phyloP scores from a whole-genome alignment of 345 rosid species.

The Angophora floribunda region DNA sequence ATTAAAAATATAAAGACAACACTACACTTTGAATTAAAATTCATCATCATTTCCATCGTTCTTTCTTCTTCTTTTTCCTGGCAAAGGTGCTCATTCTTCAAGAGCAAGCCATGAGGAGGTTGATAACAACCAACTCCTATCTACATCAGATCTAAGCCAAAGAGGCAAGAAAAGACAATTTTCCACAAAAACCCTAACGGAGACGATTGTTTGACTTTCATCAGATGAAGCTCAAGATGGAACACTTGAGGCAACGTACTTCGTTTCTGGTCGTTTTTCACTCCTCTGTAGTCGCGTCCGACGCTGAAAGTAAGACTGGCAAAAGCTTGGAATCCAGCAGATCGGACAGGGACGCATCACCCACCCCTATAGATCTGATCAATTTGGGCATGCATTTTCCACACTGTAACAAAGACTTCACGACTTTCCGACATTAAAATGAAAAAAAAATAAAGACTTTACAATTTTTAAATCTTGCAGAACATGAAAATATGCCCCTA shows the following conservation, averaged over 20 bases:
- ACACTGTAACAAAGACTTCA: not conserved
- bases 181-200: not conserved
- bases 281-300: not conserved
- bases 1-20: fast-evolving
- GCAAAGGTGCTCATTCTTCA: not conserved
- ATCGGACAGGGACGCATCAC: not conserved
- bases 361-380: not conserved
- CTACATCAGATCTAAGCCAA: not conserved
- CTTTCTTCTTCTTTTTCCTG: no score
- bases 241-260: not conserved
- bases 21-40: fast-evolving
- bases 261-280: not conserved
- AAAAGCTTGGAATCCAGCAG: not conserved
- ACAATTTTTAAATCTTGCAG: not conserved
- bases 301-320: not conserved
- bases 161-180: not conserved
- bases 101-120: not conserved
- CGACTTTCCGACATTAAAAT: not conserved
- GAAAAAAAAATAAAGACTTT: not conserved
- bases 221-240: not conserved
- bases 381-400: not conserved
- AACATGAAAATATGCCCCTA: not conserved
- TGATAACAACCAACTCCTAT: not conserved
- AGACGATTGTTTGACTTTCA: not conserved
- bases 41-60: no score